Conservation (phyloP, 176 grass and related monocot genomes). For the Leersia perrieri region DNA sequence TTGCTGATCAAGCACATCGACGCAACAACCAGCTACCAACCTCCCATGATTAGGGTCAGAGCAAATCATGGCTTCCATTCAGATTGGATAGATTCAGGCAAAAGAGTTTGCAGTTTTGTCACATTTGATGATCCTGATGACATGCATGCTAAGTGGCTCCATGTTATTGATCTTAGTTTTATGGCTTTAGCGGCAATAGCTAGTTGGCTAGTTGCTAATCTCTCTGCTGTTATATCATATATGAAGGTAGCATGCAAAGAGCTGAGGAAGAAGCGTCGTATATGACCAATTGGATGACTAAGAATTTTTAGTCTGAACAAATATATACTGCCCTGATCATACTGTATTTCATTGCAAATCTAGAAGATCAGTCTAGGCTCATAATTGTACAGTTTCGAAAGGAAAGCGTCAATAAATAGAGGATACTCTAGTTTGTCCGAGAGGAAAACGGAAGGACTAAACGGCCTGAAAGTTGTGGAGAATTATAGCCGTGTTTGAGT, state of each 20-base stretch:
- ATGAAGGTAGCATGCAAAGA: not conserved
- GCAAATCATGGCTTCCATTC: not conserved
- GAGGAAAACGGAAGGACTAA: not conserved
- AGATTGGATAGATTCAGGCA: not conserved
- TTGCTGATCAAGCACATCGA: not conserved
- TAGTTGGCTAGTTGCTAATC: not conserved
- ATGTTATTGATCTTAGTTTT: not conserved
- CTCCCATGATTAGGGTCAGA: slow-evolving; percentile 11
- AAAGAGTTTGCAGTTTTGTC: slow-evolving; percentile 30
- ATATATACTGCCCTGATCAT: no score
- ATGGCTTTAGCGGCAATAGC: not conserved
- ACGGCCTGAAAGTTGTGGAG: not conserved
- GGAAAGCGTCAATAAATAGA: not conserved
- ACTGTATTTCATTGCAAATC: no score
- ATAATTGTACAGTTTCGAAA: not conserved
- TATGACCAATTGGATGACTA: no score
- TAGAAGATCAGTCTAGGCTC: not conserved
- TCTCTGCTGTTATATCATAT: not conserved
- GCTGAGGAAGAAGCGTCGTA: no score
- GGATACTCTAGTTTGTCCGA: not conserved
- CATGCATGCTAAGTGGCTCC: not conserved
- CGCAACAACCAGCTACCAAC: not conserved
- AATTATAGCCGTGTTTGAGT: slow-evolving; percentile 10
- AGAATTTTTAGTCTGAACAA: no score
- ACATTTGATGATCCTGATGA: slow-evolving; percentile 1